These are phyloP conservation scores for Nakaseomyces uthaithaninus DNA, from an alignment of 1,139 yeast genomes.

Conservation along the genomic window DNA sequence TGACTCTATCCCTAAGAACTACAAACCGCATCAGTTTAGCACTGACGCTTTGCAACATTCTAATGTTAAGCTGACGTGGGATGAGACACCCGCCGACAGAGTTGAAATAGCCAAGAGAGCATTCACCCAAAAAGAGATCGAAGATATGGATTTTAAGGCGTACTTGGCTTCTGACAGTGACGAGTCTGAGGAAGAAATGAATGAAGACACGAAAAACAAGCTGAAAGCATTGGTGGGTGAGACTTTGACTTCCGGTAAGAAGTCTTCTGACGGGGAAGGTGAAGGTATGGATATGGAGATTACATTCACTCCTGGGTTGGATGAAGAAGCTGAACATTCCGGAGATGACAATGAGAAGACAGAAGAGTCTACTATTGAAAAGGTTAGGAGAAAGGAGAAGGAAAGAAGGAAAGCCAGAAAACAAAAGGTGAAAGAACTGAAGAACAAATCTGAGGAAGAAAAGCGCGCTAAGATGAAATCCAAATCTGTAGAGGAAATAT, in stretches of 20 bases:
- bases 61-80: slow-evolving; percentile 92
- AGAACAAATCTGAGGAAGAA: slow-evolving; percentile 40
- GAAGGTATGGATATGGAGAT: slow-evolving; percentile 89
- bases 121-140: slow-evolving; percentile 83
- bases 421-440: slow-evolving; percentile 57
- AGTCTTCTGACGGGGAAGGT: slow-evolving; percentile 38
- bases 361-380: slow-evolving; percentile 74
- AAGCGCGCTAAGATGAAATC: slow-evolving; percentile 31
- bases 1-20: slow-evolving; percentile 60
- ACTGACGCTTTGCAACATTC: slow-evolving; percentile 94
- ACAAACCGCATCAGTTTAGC: slow-evolving; percentile 75
- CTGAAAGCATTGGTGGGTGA: slow-evolving; percentile 49
- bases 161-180: slow-evolving; percentile 88
- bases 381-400: slow-evolving; percentile 79
- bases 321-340: slow-evolving; percentile 34
- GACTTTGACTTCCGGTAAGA: slow-evolving; percentile 22
- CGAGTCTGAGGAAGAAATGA: slow-evolving; percentile 37
- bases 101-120: slow-evolving; percentile 69
- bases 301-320: slow-evolving; percentile 85
- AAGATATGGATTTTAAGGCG: slow-evolving; percentile 94
- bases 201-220: slow-evolving; percentile 44
- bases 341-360: slow-evolving; percentile 17
- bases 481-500: slow-evolving; percentile 16
- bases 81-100: slow-evolving; percentile 92
- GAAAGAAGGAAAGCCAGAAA: slow-evolving; percentile 82